A percentile compares a stretch with the other conserved stretches of the same genome.
These are phyloP conservation scores for Sporothrix brasiliensis DNA, from an alignment of 2,329 filamentous ascomycete species.

Conservation along the genomic window DNA sequence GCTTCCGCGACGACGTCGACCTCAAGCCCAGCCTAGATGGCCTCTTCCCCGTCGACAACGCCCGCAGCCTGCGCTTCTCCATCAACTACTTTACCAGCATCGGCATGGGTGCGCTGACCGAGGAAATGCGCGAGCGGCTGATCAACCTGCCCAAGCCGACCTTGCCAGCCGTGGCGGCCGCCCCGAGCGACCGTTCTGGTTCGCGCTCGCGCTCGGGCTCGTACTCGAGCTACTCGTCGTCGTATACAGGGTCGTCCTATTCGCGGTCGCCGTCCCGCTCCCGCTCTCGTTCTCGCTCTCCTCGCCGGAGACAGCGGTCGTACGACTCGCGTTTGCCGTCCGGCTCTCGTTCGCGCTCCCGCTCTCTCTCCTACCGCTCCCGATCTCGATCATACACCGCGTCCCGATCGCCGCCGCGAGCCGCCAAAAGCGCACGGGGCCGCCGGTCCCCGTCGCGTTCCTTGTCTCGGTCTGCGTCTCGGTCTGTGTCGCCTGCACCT, in stretches of 20 bases:
- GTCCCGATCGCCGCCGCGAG: not conserved
- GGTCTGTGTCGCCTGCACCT: conserved; percentile 15
- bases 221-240: conserved; percentile 77
- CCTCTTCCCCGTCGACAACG: conserved; percentile 86
- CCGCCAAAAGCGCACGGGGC: not conserved
- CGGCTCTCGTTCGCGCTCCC: conserved; percentile 17
- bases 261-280: conserved; percentile 50
- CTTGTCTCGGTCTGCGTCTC: conserved; percentile 24
- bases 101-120: conserved; percentile 90
- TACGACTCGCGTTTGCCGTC: conserved; percentile 32
- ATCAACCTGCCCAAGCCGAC: conserved; percentile 87
- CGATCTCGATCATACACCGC: conserved; percentile 15
- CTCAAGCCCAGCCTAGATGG: conserved; percentile 79
- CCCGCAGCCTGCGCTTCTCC: conserved; percentile 89
- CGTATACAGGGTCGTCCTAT: conserved; percentile 67
- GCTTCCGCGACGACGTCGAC: conserved; percentile 71
- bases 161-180: conserved; percentile 64
- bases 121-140: conserved; percentile 89
- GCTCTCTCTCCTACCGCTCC: conserved; percentile 2
- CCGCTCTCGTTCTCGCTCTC: conserved; percentile 47
- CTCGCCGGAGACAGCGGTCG: conserved; percentile 27
- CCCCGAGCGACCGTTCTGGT: conserved; percentile 24
- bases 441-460: not conserved
- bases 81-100: conserved; percentile 99
- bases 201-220: conserved; percentile 68